Conservation (phyloP, 1,139 yeast species). For the Magnusiomyces paraingens region DNA sequence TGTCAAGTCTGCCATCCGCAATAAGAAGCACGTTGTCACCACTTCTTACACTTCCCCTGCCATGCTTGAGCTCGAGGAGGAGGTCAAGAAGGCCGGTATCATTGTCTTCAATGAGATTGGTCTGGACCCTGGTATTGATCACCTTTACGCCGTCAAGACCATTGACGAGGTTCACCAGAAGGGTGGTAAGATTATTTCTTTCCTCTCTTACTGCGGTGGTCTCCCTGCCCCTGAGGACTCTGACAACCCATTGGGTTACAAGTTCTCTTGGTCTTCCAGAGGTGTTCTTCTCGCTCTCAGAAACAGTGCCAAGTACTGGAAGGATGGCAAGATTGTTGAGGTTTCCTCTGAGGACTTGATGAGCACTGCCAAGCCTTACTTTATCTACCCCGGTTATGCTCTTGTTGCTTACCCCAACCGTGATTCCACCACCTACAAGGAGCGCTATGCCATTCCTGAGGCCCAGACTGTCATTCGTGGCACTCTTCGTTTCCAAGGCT, state of each 20-base stretch:
- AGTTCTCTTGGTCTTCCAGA: constrained; percentile 98
- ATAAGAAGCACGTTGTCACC: constrained; percentile 89
- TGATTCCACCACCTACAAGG: constrained; percentile 91
- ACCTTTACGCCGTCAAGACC: constrained; percentile 95
- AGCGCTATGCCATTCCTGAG: constrained; percentile 89
- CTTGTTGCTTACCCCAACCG: constrained; percentile 96
- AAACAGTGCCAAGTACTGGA: constrained; percentile 85
- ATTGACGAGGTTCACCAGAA: constrained; percentile 90
- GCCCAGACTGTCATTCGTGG: constrained; percentile 97
- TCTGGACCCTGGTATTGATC: constrained; percentile 97
- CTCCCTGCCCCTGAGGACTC: constrained; percentile 97
- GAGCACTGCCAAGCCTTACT: constrained; percentile 94
- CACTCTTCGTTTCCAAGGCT: constrained; percentile 94
- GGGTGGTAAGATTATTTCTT: constrained; percentile 89
- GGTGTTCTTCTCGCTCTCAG: constrained; percentile 94
- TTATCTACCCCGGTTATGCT: constrained; percentile 91
- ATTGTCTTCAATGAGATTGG: constrained; percentile 47
- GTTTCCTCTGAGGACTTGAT: constrained; percentile 86
- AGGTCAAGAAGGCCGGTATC: constrained; percentile 42
- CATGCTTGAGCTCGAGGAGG: constrained; percentile 42
- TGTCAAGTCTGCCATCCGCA: constrained; percentile 86
- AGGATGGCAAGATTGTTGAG: constrained; percentile 74
- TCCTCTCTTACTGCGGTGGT: constrained; percentile 97
- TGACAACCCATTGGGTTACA: constrained; percentile 96
- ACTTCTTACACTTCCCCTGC: constrained; percentile 95